Evolutionary conservation across 1,284 basidiomycete genomes (phyloP).

Genomic region (Heimioporus retisporus): DNA sequence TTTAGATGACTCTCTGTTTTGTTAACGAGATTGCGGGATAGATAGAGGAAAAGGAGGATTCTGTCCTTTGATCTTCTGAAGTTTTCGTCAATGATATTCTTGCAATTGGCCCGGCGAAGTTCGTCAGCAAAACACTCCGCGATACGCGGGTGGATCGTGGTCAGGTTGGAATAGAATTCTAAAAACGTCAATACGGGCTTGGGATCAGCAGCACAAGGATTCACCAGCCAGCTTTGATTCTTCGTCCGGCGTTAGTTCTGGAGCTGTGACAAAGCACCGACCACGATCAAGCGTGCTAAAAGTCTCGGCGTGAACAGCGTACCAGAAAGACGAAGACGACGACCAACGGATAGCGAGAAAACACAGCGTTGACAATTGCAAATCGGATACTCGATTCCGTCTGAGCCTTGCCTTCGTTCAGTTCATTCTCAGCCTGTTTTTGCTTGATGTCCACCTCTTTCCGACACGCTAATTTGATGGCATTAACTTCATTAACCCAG

Average conservation of each 20-base stretch:
- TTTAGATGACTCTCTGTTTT: slow-evolving; percentile 24
- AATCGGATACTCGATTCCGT: slow-evolving; percentile 36
- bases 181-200: background rate
- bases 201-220: background rate
- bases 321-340: background rate
- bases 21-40: slow-evolving; percentile 26
- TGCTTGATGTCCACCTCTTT: slow-evolving; percentile 19
- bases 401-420: slow-evolving; percentile 15
- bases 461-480: slow-evolving; percentile 9
- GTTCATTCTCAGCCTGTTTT: slow-evolving; percentile 24
- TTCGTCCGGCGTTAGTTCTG: slow-evolving; percentile 27
- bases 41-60: slow-evolving; percentile 29
- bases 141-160: slow-evolving; percentile 25
- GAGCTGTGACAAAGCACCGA: slow-evolving; percentile 24
- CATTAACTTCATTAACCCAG: slow-evolving; percentile 36
- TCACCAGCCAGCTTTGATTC: slow-evolving; percentile 25
- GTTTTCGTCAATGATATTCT: slow-evolving; percentile 28
- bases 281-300: slow-evolving; percentile 33
- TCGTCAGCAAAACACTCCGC: slow-evolving; percentile 33
- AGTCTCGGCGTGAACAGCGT: slow-evolving; percentile 1
- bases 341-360: slow-evolving; percentile 42
- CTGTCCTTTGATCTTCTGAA: slow-evolving; percentile 39
- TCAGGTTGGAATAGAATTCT: slow-evolving; percentile 33
- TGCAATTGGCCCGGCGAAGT: slow-evolving; percentile 24
- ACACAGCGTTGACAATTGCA: slow-evolving; percentile 36